Evolutionary conservation across 2,329 filamentous ascomycete genomes (phyloP), one percentile per base, ranked within the genome.

Genomic region (Lizonia empirigonia): DNA sequence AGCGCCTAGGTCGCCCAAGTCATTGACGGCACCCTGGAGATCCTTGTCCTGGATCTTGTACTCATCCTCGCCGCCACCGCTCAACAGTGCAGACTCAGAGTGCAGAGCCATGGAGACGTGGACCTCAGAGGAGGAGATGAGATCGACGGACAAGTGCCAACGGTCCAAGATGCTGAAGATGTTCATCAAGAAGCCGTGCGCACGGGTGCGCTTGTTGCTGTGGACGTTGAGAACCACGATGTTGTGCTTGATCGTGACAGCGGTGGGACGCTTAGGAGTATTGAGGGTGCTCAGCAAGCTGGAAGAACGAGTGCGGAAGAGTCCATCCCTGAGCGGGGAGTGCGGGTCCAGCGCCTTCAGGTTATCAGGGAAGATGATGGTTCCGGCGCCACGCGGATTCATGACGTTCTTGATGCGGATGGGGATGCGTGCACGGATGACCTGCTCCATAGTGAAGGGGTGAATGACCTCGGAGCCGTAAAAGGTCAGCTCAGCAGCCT

Each of bases 191-290:
- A 99, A 99, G 34, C 92, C 93, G 72, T 97, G 94, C 0, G 93
- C 95, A 58, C 96, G 89, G 7, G 93, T 95, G 58, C 93, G 87
- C 78, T 96, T 96, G 79, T 99, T 97, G 45, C 90, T 96, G 80
- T 97, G 93, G 36, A 99, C 91, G 76, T 99, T 99, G 68, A 99
- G 90, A 60, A 99, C 91, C 37, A 93, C 88, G 70, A 99, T 97
- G 70, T 91, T 89, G 75, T 94, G 90, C 79, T 99, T 99, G 78
- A 97, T 96, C 10, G 94, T 99, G 15, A 99, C 93, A 6, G 94
- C 79, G 0, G 79, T 81, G 3, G 79, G 79, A 5, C 78, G 74
- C 64, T 76, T 79, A 19, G 77, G 76, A 7, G 68, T 59, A 65
- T 81, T 82, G 9, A 79, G 75, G 5, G 68, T 56, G 12, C 60